Base-by-base conservation (phyloP, 768 basidiomycete species). In the Leccinum broughii region DNA sequence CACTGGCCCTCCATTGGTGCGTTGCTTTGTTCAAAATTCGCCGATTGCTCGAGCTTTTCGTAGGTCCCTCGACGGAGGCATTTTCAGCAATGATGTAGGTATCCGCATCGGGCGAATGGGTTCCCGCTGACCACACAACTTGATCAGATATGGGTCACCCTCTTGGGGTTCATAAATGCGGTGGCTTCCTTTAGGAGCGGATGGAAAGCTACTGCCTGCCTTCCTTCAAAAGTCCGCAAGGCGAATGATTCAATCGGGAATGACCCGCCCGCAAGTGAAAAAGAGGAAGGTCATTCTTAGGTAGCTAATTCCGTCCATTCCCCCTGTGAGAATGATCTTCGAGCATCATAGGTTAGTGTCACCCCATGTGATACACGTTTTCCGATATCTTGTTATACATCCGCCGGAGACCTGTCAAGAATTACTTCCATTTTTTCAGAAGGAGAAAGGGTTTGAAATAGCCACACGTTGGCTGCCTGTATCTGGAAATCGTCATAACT, bases 1-100 rank as follows among this genome's bases (percentile, higher is more conserved):
- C 93, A 4, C 72, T 92, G 54, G 90, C 93, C 3, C 72, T 93
- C 58, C 94, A 96, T 70, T 94, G 92, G 93, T 92, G 64, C 56
- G 83, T 62, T 39, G 24, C 17, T 32, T 60, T 37, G 24, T 56
- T 15, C 15, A 35, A 26, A 15, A 35, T 46, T 32, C 3, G 7
- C 55, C 34, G 10, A 14, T 57, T 30, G 54, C 64, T 63, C 24
- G 56, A 24, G 13, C 34, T 49, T 58, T 34, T 37, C 51, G 17
- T 56, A 92, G 90, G 88, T 92, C 90, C 9, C 64, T 86, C 54
- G 79, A 87, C 64, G 77, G 79, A 30, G 89, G 88, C n/a, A 67
- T 90, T 5, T 86, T 90, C 65, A 78, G 79, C 57, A 84, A 85
- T 66, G 84, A 87, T 49, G 88, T 89, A 64, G 51, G 83, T 70